Evolutionary conservation across 2,329 filamentous ascomycete genomes (phyloP).

Genomic region (Zalaria obscura): DNA sequence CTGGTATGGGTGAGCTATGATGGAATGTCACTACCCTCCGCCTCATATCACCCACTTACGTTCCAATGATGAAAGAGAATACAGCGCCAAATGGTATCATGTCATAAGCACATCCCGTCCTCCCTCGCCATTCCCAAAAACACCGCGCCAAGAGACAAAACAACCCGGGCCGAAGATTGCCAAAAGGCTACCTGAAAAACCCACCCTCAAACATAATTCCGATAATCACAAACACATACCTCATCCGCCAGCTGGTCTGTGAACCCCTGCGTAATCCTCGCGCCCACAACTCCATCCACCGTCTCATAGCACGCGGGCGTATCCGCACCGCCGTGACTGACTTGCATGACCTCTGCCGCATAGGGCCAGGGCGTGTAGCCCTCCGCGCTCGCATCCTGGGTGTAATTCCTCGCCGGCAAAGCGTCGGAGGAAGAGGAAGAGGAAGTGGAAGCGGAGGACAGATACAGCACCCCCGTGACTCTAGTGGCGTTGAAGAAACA

Average conservation of each 20-base stretch:
- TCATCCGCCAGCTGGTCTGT: slow-evolving; percentile 18
- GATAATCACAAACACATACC: slow-evolving; percentile 33
- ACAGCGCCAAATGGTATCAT: no score
- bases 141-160: no score
- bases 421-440: slow-evolving; percentile 6
- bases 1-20: no score
- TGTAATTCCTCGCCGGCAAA: background rate
- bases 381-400: slow-evolving; percentile 5
- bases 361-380: slow-evolving; percentile 40
- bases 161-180: no score
- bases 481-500: slow-evolving; percentile 46
- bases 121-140: no score
- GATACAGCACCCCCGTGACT: slow-evolving; percentile 45
- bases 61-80: no score
- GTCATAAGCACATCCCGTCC: no score
- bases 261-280: slow-evolving; percentile 20
- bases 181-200: no score
- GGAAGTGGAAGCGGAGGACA: slow-evolving; percentile 7
- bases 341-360: slow-evolving; percentile 41
- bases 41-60: no score
- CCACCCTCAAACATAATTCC: slow-evolving; percentile 14
- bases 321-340: slow-evolving; percentile 31
- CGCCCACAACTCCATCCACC: slow-evolving; percentile 21
- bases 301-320: slow-evolving; percentile 40
- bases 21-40: no score